Percentiles rank a stretch among this genome's conserved stretches.
These are phyloP conservation scores for Mollisia scopiformis DNA, from an alignment of 2,329 filamentous ascomycete species.

Conservation along the genomic window DNA sequence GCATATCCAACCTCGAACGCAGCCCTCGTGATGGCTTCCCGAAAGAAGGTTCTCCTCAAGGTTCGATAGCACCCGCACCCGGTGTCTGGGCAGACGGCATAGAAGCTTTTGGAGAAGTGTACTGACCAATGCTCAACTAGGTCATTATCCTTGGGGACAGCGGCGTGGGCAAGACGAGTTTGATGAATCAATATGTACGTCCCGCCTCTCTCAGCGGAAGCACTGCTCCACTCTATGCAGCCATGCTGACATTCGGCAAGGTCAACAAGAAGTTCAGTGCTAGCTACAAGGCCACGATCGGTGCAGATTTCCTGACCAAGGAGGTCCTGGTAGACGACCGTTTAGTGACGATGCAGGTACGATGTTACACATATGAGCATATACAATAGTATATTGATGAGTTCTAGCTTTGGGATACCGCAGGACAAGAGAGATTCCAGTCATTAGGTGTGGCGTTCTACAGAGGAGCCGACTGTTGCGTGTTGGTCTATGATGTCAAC, in stretches of 20 bases:
- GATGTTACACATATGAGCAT: constrained; percentile 15
- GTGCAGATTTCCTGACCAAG: constrained; percentile 96
- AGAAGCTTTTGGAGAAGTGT: constrained; percentile 1
- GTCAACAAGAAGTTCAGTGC: constrained; percentile 99
- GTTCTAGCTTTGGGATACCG: constrained; percentile 94
- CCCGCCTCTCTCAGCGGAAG: not conserved
- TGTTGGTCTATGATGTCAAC: constrained; percentile 97
- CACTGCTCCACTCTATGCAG: not conserved
- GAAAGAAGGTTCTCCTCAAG: constrained; percentile 72
- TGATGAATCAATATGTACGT: constrained; percentile 99
- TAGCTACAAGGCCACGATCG: constrained; percentile 99
- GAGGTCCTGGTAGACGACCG: constrained; percentile 97
- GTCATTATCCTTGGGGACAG: constrained; percentile 99
- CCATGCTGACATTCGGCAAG: constrained; percentile 48
- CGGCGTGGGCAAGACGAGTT: constrained; percentile 97
- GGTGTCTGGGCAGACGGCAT: not conserved
- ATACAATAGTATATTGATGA: constrained; percentile 17
- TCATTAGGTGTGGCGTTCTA: constrained; percentile 98
- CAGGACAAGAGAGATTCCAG: constrained; percentile 96
- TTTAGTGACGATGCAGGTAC: constrained; percentile 96
- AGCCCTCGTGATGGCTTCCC: constrained; percentile 51
- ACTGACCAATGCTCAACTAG: constrained; percentile 48
- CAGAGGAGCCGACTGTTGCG: constrained; percentile 95
- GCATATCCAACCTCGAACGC: constrained; percentile 10
- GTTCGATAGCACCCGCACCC: constrained; percentile 39